phyloP scores from a whole-genome alignment of 1,139 yeast genomes.

The Casaregolazyma lundiana region DNA sequence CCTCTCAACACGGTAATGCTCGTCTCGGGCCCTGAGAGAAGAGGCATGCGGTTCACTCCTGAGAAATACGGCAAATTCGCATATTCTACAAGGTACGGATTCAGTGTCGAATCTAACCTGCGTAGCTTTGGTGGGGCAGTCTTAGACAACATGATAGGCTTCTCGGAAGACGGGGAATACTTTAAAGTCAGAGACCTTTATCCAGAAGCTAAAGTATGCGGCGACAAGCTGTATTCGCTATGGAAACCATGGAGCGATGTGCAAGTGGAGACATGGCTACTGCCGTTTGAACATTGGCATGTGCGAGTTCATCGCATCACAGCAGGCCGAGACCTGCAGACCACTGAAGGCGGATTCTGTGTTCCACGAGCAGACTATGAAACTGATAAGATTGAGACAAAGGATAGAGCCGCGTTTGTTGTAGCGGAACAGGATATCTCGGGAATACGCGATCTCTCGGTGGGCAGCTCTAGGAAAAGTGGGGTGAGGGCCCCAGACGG shows the following conservation, averaged over 20 bases:
- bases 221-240: conserved; percentile 22
- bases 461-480: conserved; percentile 16
- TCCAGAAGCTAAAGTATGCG: conserved; percentile 24
- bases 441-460: neutral
- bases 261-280: conserved; percentile 28
- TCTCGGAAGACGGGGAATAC: conserved; percentile 20
- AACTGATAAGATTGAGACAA: conserved; percentile 5
- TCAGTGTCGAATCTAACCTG: conserved; percentile 26
- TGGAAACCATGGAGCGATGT: conserved; percentile 30
- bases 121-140: conserved; percentile 23
- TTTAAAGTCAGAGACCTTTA: conserved; percentile 20
- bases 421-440: conserved; percentile 11
- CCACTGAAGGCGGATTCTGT: conserved; percentile 29
- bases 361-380: conserved; percentile 9
- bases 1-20: conserved; percentile 25
- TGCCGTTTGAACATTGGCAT: conserved; percentile 25
- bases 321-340: conserved; percentile 14
- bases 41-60: conserved; percentile 21
- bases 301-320: conserved; percentile 26
- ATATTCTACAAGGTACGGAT: conserved; percentile 32
- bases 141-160: conserved; percentile 22
- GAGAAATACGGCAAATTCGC: conserved; percentile 35
- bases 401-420: conserved; percentile 11
- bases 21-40: conserved; percentile 28
- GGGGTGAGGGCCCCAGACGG: conserved; percentile 27